phyloP scores from a whole-genome alignment of 495 filamentous ascomycete genomes.

The Sphaerosporella brunnea region DNA sequence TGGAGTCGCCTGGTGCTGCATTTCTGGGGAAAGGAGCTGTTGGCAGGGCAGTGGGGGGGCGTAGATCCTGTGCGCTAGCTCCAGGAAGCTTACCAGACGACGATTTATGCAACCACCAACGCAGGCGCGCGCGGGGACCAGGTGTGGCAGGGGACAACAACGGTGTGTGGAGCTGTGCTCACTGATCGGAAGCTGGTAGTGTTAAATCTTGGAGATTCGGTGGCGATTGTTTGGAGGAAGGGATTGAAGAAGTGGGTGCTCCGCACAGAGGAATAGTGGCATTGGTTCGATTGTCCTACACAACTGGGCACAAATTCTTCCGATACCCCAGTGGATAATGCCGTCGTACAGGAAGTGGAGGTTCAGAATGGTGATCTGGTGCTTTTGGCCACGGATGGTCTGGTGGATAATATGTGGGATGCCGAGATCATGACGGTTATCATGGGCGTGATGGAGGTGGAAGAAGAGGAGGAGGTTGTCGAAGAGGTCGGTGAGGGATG shows the following conservation, averaged over 20 bases:
- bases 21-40: constrained; percentile 77
- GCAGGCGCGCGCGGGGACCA: background rate
- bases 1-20: constrained; percentile 87
- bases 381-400: constrained; percentile 77
- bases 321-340: constrained; percentile 63
- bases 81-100: constrained; percentile 72
- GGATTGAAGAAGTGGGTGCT: constrained; percentile 32
- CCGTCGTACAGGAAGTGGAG: constrained; percentile 54
- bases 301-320: constrained; percentile 90
- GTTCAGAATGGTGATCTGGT: constrained; percentile 53
- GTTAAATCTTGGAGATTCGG: constrained; percentile 87
- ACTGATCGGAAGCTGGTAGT: constrained; percentile 47
- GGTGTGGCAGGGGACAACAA: constrained; percentile 82
- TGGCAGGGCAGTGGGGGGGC: background rate
- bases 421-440: constrained; percentile 71
- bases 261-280: constrained; percentile 86
- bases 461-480: constrained; percentile 38
- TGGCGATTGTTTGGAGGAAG: constrained; percentile 69
- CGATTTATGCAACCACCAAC: constrained; percentile 50
- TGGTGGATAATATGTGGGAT: constrained; percentile 91
- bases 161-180: constrained; percentile 48
- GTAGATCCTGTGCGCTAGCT: constrained; percentile 59
- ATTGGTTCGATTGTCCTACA: constrained; percentile 97
- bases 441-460: constrained; percentile 49
- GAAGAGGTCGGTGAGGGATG: constrained; percentile 23